Conservation (phyloP, 305 asterid genomes). For the Plantago coronopus region DNA sequence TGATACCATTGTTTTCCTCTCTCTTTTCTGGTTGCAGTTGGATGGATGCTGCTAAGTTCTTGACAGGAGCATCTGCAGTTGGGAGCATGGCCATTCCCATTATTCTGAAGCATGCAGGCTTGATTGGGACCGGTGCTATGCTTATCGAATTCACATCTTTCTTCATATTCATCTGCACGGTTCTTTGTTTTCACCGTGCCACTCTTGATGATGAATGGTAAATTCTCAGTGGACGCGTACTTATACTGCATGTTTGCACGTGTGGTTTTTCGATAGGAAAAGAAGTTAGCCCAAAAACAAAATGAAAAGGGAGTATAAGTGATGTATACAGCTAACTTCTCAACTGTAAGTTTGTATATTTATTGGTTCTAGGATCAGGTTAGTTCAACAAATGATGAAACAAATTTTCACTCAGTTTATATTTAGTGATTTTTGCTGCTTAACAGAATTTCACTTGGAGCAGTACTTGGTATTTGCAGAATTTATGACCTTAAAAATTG, state of each 20-base stretch:
- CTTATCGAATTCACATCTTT: constrained; percentile 85
- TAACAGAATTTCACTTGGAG: background rate
- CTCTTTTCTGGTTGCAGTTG: constrained; percentile 43
- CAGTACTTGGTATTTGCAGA: no score
- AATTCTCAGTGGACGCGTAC: constrained; percentile 7
- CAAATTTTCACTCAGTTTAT: background rate
- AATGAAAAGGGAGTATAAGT: constrained; percentile 2
- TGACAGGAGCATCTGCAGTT: constrained; percentile 93
- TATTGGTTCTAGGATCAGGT: background rate
- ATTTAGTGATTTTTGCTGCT: background rate
- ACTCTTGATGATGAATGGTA: constrained; percentile 93
- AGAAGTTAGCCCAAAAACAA: constrained; percentile 1
- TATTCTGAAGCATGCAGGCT: constrained; percentile 77
- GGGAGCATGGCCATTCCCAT: constrained; percentile 94
- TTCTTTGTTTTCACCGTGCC: constrained; percentile 88
- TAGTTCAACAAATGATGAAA: background rate
- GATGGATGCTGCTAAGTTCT: constrained; percentile 88
- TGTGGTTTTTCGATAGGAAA: constrained; percentile 5
- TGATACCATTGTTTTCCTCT: background rate
- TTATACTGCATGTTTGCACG: constrained; percentile 19
- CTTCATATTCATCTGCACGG: constrained; percentile 82
- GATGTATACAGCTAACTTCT: constrained; percentile 26
- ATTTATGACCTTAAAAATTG: no score
- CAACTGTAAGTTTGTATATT: constrained; percentile 10
- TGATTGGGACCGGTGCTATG: constrained; percentile 89